phyloP scores from a whole-genome alignment of 2,329 filamentous ascomycete species.

The Fusarium ramigenum region DNA sequence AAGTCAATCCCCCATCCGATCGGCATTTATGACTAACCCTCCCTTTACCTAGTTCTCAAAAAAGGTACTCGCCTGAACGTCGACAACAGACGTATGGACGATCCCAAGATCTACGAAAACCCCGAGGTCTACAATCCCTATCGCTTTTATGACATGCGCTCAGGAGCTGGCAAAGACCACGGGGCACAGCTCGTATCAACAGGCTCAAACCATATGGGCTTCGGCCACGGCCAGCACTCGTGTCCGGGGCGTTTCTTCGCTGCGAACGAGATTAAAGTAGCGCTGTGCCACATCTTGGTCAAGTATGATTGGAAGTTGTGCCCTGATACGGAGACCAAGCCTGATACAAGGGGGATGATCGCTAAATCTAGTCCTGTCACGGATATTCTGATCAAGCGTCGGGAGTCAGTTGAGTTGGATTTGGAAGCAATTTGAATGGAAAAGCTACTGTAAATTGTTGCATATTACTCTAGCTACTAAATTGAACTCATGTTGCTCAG shows the following conservation, averaged over 20 bases:
- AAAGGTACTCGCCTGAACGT: neutral
- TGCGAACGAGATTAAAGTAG: neutral
- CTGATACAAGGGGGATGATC: neutral
- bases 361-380: neutral
- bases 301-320: constrained; percentile 9
- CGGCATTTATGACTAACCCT: accelerated
- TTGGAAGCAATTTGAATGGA: neutral
- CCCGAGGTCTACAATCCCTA: neutral
- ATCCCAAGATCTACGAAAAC: neutral
- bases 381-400: neutral
- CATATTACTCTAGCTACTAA: too few species aligned
- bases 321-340: neutral
- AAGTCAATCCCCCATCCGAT: neutral
- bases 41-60: neutral
- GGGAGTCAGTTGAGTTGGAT: neutral
- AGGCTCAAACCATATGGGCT: neutral
- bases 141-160: neutral
- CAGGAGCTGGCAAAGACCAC: neutral
- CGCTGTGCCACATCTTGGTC: neutral
- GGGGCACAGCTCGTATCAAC: neutral
- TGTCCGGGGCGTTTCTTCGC: constrained; percentile 2
- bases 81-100: neutral
- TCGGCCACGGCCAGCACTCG: neutral
- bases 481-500: too few species aligned
- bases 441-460: accelerated